Evolutionary conservation across 495 filamentous ascomycete species (phyloP).

Genomic region (Penicillium waksmanii): DNA sequence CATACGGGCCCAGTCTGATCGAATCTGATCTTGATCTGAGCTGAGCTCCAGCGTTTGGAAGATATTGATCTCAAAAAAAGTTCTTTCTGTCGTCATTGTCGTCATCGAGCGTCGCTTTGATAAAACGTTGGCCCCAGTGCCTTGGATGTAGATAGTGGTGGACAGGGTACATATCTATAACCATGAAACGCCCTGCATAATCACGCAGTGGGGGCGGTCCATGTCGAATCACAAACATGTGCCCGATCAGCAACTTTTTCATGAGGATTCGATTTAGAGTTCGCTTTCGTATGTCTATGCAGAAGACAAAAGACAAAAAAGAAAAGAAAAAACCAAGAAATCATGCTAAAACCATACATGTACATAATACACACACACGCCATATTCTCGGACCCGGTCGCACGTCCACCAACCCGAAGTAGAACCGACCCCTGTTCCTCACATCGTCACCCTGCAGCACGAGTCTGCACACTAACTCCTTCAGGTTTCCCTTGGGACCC

Average conservation of each 20-base stretch:
- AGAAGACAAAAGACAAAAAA: too few relatives aligned
- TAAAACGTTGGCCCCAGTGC: too few relatives aligned
- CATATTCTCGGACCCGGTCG: not conserved
- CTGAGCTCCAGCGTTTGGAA: not conserved
- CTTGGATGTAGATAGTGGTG: too few relatives aligned
- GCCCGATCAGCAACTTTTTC: not conserved
- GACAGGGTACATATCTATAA: too few relatives aligned
- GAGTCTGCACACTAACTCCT: conserved; percentile 3
- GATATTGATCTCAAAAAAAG: not conserved
- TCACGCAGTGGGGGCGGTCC: not conserved
- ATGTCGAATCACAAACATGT: not conserved
- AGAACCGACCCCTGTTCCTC: not conserved
- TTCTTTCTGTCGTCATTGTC: not conserved
- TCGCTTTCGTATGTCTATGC: too few relatives aligned
- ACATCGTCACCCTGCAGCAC: not conserved
- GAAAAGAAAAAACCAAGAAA: too few relatives aligned
- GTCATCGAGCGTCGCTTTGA: not conserved
- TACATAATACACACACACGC: too few relatives aligned
- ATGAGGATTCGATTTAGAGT: too few relatives aligned
- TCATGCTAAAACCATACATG: too few relatives aligned
- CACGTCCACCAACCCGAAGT: not conserved
- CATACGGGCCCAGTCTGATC: not conserved
- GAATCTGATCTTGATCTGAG: not conserved
- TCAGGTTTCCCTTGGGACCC: not conserved
- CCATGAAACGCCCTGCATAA: not conserved